Evolutionary conservation across 2,329 filamentous ascomycete species (phyloP).

Genomic region (Penicillium freii): DNA sequence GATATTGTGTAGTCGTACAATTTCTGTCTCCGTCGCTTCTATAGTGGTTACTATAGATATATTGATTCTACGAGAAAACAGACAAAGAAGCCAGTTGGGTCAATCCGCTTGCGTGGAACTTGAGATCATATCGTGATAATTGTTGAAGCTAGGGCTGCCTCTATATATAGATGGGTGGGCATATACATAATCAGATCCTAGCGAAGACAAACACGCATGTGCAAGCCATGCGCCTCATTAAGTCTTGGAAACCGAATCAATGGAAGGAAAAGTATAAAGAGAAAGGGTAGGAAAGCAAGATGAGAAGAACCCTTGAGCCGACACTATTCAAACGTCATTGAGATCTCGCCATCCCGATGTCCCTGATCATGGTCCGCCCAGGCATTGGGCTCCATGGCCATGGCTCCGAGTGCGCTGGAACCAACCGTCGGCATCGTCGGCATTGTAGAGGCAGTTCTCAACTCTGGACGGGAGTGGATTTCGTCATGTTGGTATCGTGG

Average conservation of each 20-base stretch:
- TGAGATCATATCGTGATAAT: conserved; percentile 6
- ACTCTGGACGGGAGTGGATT: conserved; percentile 24
- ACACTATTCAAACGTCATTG: conserved; percentile 74
- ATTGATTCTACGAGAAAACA: not conserved
- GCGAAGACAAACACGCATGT: not conserved
- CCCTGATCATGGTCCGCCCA: conserved; percentile 67
- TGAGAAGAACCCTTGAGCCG: not conserved
- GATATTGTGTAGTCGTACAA: no score
- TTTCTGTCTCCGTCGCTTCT: no score
- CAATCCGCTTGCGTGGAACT: not conserved
- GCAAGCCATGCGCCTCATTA: conserved; percentile 1
- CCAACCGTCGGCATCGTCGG: conserved; percentile 33
- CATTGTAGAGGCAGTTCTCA: conserved; percentile 35
- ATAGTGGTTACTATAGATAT: not conserved
- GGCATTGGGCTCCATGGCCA: conserved; percentile 55
- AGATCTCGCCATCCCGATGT: conserved; percentile 72
- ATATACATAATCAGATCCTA: conserved; percentile 1
- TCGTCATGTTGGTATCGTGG: conserved; percentile 18
- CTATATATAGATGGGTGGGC: not conserved
- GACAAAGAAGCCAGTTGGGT: not conserved
- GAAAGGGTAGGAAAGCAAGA: not conserved
- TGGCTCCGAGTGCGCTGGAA: conserved; percentile 25
- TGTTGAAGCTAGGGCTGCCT: not conserved
- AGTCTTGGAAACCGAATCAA: not conserved
- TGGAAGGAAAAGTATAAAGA: conserved; percentile 6